Conservation (phyloP, 306 rosid genomes). For the Vachellia collinsii region DNA sequence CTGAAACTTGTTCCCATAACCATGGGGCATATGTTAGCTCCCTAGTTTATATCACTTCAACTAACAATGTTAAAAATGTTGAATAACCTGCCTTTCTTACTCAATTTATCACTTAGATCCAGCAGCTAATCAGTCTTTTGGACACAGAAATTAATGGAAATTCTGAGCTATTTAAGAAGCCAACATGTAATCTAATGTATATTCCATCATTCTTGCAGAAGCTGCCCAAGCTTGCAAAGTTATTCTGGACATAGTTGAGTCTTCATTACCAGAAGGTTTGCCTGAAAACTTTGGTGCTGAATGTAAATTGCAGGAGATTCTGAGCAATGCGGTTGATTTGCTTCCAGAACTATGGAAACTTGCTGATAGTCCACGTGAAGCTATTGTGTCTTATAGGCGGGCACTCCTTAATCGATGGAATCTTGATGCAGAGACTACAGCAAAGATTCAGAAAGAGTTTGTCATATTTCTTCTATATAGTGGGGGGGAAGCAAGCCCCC, state of each 20-base stretch:
- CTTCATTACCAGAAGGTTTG: slow-evolving; percentile 86
- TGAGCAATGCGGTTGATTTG: slow-evolving; percentile 71
- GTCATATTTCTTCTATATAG: slow-evolving; percentile 79
- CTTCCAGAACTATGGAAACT: slow-evolving; percentile 95
- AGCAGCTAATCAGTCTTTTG: slow-evolving; percentile 10
- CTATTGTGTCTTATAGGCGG: slow-evolving; percentile 71
- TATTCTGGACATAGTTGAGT: slow-evolving; percentile 82
- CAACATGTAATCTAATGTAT: slow-evolving; percentile 35
- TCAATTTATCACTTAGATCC: slow-evolving; percentile 23
- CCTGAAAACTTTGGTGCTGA: slow-evolving; percentile 74
- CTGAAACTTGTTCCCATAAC: slow-evolving; percentile 23
- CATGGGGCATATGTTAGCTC: background rate
- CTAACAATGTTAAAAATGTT: slow-evolving; percentile 16
- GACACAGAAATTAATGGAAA: slow-evolving; percentile 4
- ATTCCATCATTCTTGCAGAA: slow-evolving; percentile 72
- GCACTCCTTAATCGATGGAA: slow-evolving; percentile 81
- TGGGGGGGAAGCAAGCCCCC: slow-evolving; percentile 84
- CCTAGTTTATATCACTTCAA: slow-evolving; percentile 1
- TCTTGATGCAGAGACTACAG: slow-evolving; percentile 59
- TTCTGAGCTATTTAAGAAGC: slow-evolving; percentile 33
- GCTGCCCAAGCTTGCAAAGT: slow-evolving; percentile 87
- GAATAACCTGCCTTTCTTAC: background rate
- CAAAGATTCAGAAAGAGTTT: slow-evolving; percentile 85
- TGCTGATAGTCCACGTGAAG: slow-evolving; percentile 73
- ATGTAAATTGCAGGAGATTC: slow-evolving; percentile 90